Evolutionary conservation across 2,329 filamentous ascomycete species (phyloP), one percentile per base, ranked within the genome.

Genomic region (Xylaria multiplex): DNA sequence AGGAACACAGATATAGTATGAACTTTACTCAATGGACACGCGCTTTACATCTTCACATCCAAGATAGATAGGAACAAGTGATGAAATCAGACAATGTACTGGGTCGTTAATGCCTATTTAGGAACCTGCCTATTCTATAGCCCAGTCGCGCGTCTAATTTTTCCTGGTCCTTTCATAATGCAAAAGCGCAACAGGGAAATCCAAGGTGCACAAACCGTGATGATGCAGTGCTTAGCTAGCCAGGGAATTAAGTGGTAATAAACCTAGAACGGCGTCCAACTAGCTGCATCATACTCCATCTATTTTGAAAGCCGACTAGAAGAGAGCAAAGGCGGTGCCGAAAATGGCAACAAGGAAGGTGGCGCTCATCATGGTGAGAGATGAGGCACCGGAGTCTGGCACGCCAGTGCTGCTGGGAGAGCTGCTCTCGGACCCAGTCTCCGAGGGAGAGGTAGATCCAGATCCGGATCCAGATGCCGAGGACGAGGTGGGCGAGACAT

Each of bases 51-150:
- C 4, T 22, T 46, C 40, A 46, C 55, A 24, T 22, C 19, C 27
- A 11, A 37, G 14, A 30, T 24, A 43, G 13, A 45, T 16, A 42
- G 9, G 9, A 54, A 43, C 22, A 5, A 42, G 19, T 58, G 19
- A 49, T 48, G 43, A 8, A 56, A 59, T 42, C 16, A 53, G 52
- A 58, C 40, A 58, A 59, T 42, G 40, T 53, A 55, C 32, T 22
- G 22, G 11, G 52, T 56, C 62, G 30, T 57, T 45, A 61, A 40
- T 45, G 27, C 32, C 50, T 53, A 40, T 64, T 35, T 55, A 67
- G 65, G 56, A 43, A n/a, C 65, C 65, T 22, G 62, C 65, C 65
- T 62, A 62, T 62, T 62, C 65, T 62, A 67, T 65, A 55, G 53
- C 53, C 52, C 58, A 54, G 58, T 19, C 40, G 11, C 16, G 45